A percentile compares a stretch with the other conserved stretches of the same genome.
Evolutionary conservation across 108 stramenopile genomes (phyloP).

Genomic region (Cyclostephanos invisitatus): DNA sequence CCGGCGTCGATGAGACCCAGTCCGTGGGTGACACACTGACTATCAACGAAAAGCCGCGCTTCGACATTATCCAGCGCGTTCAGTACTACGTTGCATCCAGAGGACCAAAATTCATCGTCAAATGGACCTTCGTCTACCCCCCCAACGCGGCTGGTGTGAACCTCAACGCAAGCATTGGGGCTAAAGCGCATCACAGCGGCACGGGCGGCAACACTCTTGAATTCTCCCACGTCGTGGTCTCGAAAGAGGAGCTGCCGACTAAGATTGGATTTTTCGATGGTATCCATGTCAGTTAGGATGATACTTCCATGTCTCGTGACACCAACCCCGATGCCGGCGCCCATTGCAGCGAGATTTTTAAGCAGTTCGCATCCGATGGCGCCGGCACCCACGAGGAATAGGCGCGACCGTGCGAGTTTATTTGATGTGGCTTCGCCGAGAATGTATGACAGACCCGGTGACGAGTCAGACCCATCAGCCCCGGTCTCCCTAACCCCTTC

Average conservation of each 20-base stretch:
- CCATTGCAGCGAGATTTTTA: conserved; percentile 96
- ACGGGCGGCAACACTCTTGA: conserved; percentile 84
- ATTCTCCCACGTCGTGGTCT: conserved; percentile 79
- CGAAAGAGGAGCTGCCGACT: conserved; percentile 97
- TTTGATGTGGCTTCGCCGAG: conserved; percentile 55
- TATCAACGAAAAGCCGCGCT: conserved; percentile 87
- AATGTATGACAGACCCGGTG: conserved; percentile 51
- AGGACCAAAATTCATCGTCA: conserved; percentile 82
- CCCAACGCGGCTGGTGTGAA: conserved; percentile 84
- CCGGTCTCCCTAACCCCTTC: conserved; percentile 5
- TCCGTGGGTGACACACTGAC: conserved; percentile 73
- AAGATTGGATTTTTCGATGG: conserved; percentile 98
- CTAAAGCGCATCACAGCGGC: conserved; percentile 64
- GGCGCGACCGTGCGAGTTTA: conserved; percentile 49
- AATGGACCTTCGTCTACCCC: conserved; percentile 69
- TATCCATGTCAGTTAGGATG: conserved; percentile 97
- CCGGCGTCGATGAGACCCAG: conserved; percentile 84
- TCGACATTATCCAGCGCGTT: conserved; percentile 99
- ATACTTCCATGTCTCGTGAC: conserved; percentile 50
- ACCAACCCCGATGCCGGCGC: conserved; percentile 54
- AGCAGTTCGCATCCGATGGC: conserved; percentile 98
- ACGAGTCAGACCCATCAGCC: not conserved
- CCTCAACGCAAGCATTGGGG: conserved; percentile 63
- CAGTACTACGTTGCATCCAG: conserved; percentile 86
- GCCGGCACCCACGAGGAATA: conserved; percentile 98